Evolutionary conservation across 1,139 yeast genomes (phyloP).

Genomic region (Scheffersomyces insectosa): DNA sequence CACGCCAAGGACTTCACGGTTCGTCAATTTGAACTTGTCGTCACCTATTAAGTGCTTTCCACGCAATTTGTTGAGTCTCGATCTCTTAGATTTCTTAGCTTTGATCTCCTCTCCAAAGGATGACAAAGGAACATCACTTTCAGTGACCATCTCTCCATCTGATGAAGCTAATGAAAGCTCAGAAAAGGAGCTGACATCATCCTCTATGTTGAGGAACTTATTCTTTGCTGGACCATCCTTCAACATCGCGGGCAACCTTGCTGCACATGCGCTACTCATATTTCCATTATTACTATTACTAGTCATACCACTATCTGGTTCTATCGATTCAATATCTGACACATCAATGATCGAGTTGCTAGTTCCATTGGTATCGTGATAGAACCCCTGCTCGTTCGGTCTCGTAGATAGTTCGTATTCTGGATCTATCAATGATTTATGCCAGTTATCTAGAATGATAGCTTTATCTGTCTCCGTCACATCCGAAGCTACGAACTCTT

Average conservation of each 20-base stretch:
- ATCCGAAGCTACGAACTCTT: constrained; percentile 9
- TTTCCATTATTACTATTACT: too few relatives aligned
- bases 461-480: constrained; percentile 12
- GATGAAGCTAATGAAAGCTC: constrained; percentile 23
- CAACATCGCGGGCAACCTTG: neutral
- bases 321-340: constrained; percentile 31
- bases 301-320: constrained; percentile 1
- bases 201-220: too few relatives aligned
- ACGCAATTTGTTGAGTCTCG: constrained; percentile 7
- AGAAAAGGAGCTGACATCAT: constrained; percentile 20
- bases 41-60: constrained; percentile 3
- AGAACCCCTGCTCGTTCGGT: constrained; percentile 48
- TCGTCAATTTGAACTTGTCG: constrained; percentile 31
- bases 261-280: too few relatives aligned
- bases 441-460: constrained; percentile 28
- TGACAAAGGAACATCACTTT: constrained; percentile 3
- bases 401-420: constrained; percentile 24
- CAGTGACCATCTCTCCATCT: constrained; percentile 6
- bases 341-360: constrained; percentile 20
- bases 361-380: constrained; percentile 26
- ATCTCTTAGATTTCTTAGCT: constrained; percentile 4
- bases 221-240: constrained; percentile 1
- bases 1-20: constrained; percentile 63
- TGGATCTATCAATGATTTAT: constrained; percentile 30
- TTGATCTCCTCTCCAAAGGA: neutral